Conservation (phyloP, 768 basidiomycete genomes). For the Psilocybe cyanescens region DNA sequence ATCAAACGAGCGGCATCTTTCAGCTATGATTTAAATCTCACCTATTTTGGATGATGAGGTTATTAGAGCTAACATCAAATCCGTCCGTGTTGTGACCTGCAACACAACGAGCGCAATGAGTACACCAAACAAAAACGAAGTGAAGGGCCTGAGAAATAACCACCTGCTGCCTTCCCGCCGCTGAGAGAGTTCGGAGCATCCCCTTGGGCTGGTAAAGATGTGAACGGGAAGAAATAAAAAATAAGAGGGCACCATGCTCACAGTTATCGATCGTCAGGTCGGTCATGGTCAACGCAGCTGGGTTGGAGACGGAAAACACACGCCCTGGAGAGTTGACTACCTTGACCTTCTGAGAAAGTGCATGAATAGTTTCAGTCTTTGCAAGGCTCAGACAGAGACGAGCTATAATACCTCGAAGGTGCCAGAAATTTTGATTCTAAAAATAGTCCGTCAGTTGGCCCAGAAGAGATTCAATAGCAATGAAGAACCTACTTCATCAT, state of each 20-base stretch:
- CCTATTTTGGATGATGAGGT: constrained; percentile 49
- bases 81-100: constrained; percentile 54
- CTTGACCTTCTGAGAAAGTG: constrained; percentile 33
- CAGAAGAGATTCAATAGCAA: too few relatives aligned
- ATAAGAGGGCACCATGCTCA: constrained; percentile 28
- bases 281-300: constrained; percentile 44
- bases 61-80: constrained; percentile 43
- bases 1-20: background rate
- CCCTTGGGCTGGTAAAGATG: constrained; percentile 45
- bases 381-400: background rate
- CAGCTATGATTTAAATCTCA: background rate
- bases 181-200: constrained; percentile 55
- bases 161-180: constrained; percentile 46
- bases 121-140: too few relatives aligned
- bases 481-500: constrained; percentile 42
- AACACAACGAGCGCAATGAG: background rate
- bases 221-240: background rate
- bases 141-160: background rate
- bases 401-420: constrained; percentile 30
- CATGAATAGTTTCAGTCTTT: background rate
- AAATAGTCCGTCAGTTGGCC: background rate
- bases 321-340: constrained; percentile 46
- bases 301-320: constrained; percentile 44
- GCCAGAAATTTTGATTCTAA: constrained; percentile 42
- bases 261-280: constrained; percentile 59